Evolutionary conservation across 1,284 basidiomycete genomes (phyloP).

Genomic region (Cryptococcus neoformans): DNA sequence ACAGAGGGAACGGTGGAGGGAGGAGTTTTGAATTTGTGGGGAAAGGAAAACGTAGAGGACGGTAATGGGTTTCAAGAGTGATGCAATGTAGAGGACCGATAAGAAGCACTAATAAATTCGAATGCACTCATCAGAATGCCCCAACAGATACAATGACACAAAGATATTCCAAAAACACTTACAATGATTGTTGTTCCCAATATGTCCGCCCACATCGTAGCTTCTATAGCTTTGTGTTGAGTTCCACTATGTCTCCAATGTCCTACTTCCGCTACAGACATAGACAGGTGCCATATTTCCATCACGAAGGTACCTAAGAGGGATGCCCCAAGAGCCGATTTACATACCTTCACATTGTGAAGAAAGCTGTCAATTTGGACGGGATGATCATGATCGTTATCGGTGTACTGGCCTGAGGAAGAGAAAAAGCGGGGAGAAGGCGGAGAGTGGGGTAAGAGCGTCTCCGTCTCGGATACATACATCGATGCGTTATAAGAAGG

Average conservation of each 20-base stretch:
- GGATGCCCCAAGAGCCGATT: constrained; percentile 10
- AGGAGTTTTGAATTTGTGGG: constrained; percentile 8
- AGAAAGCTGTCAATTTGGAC: constrained; percentile 18
- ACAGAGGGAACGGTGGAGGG: constrained; percentile 18
- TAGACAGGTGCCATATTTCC: constrained; percentile 10
- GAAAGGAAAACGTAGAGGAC: constrained; percentile 3
- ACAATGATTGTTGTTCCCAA: constrained; percentile 2
- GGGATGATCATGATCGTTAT: constrained; percentile 17
- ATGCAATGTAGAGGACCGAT: constrained; percentile 2
- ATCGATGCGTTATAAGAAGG: too few relatives aligned
- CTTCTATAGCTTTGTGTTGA: not conserved
- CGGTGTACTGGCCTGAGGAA: too few relatives aligned
- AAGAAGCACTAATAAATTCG: not conserved
- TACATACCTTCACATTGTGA: constrained; percentile 19
- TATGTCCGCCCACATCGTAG: constrained; percentile 1
- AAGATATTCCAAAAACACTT: not conserved
- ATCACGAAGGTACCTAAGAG: constrained; percentile 9
- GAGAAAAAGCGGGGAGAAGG: too few relatives aligned
- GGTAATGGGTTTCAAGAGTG: constrained; percentile 5
- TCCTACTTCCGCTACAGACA: constrained; percentile 1
- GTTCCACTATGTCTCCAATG: not conserved
- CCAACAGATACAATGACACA: too few relatives aligned
- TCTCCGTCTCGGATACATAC: too few relatives aligned
- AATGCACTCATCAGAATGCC: too few relatives aligned
- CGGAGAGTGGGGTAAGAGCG: too few relatives aligned